phyloP scores from a whole-genome alignment of 495 filamentous ascomycete species.

The Durotheca rogersii region DNA sequence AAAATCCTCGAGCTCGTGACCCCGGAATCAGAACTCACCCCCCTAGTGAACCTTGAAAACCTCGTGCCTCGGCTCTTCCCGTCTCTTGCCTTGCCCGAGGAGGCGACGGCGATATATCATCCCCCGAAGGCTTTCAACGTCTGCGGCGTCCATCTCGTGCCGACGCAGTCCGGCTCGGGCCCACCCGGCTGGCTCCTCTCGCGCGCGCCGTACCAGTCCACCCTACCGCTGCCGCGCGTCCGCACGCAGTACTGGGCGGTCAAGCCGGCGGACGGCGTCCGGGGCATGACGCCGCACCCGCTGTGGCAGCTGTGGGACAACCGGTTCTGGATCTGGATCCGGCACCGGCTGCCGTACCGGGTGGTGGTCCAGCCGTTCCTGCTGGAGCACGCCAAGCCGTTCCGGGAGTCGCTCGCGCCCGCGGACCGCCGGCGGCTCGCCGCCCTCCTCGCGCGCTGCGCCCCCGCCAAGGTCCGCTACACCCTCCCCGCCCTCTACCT shows the following conservation, averaged over 20 bases:
- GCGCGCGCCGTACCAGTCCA: conserved; percentile 41
- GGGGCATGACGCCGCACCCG: conserved; percentile 30
- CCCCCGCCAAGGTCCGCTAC: conserved; percentile 53
- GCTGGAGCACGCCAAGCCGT: conserved; percentile 46
- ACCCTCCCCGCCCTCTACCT: conserved; percentile 55
- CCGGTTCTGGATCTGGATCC: conserved; percentile 75
- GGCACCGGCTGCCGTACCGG: conserved; percentile 38
- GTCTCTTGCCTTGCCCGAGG: conserved; percentile 18
- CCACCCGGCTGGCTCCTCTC: conserved; percentile 40
- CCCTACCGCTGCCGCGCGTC: conserved; percentile 16
- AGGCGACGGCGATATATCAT: background rate
- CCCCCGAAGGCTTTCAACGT: conserved; percentile 52
- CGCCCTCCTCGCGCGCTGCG: conserved; percentile 41
- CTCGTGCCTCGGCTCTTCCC: conserved; percentile 43
- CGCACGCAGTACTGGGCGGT: conserved; percentile 10
- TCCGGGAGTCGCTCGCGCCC: conserved; percentile 40
- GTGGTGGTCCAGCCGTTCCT: conserved; percentile 55
- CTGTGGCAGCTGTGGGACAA: conserved; percentile 70
- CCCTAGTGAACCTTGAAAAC: conserved; percentile 36
- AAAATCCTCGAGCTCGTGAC: conserved; percentile 42
- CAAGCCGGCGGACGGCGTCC: background rate
- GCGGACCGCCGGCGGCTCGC: conserved; percentile 32
- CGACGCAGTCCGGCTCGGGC: conserved; percentile 33
- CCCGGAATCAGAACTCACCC: conserved; percentile 37
- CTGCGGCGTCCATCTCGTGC: conserved; percentile 56